Base-by-base conservation (phyloP, 2,329 filamentous ascomycete genomes). In the Paecilomyces sp. region DNA sequence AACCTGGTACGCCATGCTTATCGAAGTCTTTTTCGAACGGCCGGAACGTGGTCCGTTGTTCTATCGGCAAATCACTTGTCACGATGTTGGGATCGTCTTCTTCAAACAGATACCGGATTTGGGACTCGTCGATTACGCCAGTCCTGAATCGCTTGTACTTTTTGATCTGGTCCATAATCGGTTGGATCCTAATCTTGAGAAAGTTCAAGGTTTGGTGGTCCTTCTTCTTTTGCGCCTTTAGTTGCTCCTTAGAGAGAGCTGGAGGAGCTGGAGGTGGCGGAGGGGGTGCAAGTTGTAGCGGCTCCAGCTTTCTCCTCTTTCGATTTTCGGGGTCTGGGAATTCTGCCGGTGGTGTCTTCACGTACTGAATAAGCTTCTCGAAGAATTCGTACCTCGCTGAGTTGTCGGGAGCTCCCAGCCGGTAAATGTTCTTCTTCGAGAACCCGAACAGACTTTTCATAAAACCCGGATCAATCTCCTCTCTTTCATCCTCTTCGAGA, bases 91-190 rank as follows among this genome's bases (percentile, higher is more conserved):
- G 91, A 65, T 96, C 87, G 41, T 87, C 83, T 71, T 97, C 93
- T 30, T 91, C 87, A 68, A 91, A 90, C 1, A 97, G 80, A 71
- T 97, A 96, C 22, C 86, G 82, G 61, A 95, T 91, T 64, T 87
- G 83, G 11, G 77, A 74, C 57, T 90, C 87, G 1, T 90, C 85
- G 62, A 99, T 88, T 51, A 91, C 85, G 1, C 91, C 88, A 58
- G 87, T 86, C 62, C 92, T 85, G 76, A 97, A 97, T 66, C 91
- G 91, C 71, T 88, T 90, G 77, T 96, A 96, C 71, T 89, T 92
- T 73, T 96, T 94, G 71, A 99, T 91, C 75, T 97, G 91, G 66
- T 99, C 93, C 92, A 99, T 97, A 66, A 97, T 91, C 1, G 91
- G 91, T 74, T 97, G 92, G 58, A 99, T 86, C 57, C 88, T 81